A percentile compares a stretch with the other conserved stretches of the same genome.
Conservation (phyloP, 2,329 filamentous ascomycete genomes). For the Orbilia ellipsospora region DNA sequence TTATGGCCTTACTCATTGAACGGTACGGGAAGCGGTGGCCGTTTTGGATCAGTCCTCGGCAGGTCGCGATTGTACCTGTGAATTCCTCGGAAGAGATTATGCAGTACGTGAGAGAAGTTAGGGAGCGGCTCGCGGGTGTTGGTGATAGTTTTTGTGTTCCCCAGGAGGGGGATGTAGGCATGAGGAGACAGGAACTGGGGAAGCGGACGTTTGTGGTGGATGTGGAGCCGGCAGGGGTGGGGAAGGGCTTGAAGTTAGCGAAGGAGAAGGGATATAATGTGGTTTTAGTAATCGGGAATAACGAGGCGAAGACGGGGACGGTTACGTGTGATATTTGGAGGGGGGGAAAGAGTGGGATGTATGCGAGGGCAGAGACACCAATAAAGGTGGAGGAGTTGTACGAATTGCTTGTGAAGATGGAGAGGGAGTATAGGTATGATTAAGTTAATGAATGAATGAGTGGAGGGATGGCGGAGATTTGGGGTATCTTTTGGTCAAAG, state of each 20-base stretch:
- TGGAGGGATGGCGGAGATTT: no score
- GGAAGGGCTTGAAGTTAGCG: slow-evolving; percentile 78
- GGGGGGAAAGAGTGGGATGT: slow-evolving; percentile 21
- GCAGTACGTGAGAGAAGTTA: slow-evolving; percentile 62
- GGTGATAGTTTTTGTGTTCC: slow-evolving; percentile 61
- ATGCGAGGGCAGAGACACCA: slow-evolving; percentile 24
- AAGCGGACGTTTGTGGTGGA: slow-evolving; percentile 67
- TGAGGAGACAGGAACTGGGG: slow-evolving; percentile 45
- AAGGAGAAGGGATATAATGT: slow-evolving; percentile 77
- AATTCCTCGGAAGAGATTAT: slow-evolving; percentile 73
- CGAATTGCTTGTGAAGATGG: slow-evolving; percentile 56
- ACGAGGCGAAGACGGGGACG: slow-evolving; percentile 71
- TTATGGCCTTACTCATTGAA: slow-evolving; percentile 87
- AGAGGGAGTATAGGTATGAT: slow-evolving; percentile 46
- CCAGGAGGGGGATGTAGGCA: not conserved
- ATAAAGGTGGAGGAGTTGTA: slow-evolving; percentile 55
- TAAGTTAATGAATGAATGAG: not conserved
- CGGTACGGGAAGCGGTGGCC: slow-evolving; percentile 83
- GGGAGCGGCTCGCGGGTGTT: slow-evolving; percentile 65
- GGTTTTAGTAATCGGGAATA: slow-evolving; percentile 77
- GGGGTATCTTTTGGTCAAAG: slow-evolving; percentile 2
- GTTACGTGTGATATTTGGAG: slow-evolving; percentile 64
- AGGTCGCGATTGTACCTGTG: slow-evolving; percentile 73
- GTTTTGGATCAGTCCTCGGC: slow-evolving; percentile 87
- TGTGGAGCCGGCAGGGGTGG: slow-evolving; percentile 72